A percentile compares a stretch with the other conserved stretches of the same genome.
Evolutionary conservation across 495 filamentous ascomycete genomes (phyloP).

Genomic region (Hyaloscypha variabilis): DNA sequence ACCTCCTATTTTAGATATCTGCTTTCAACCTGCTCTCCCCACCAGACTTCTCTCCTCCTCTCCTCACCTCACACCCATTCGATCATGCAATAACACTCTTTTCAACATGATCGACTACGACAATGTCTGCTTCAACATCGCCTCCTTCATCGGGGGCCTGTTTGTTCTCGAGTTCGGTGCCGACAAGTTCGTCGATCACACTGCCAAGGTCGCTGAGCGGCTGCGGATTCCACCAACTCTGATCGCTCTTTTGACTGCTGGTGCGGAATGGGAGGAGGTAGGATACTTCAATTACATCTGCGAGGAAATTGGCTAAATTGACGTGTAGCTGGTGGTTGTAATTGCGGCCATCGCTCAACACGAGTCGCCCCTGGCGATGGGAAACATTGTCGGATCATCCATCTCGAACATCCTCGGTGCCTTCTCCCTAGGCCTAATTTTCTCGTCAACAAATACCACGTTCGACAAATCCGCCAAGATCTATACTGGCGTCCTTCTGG

Average conservation of each 20-base stretch:
- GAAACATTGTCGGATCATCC: conserved; percentile 55
- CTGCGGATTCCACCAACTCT: conserved; percentile 49
- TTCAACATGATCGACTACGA: conserved; percentile 29
- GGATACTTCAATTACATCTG: not conserved
- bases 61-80: not conserved
- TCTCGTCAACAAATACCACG: conserved; percentile 31
- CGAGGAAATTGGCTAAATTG: conserved; percentile 2
- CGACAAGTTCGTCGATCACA: conserved; percentile 56
- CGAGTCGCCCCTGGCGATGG: conserved; percentile 50
- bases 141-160: conserved; percentile 39
- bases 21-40: not conserved
- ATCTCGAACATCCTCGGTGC: conserved; percentile 59
- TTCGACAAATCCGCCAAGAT: conserved; percentile 51
- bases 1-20: not conserved
- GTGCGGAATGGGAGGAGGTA: conserved; percentile 61
- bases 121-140: conserved; percentile 38
- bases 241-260: conserved; percentile 55
- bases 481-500: conserved; percentile 43
- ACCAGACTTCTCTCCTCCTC: conserved; percentile 2
- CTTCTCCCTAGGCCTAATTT: conserved; percentile 55
- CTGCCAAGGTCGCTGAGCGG: conserved; percentile 49
- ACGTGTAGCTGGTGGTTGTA: conserved; percentile 52
- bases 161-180: conserved; percentile 49
- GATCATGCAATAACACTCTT: not conserved
- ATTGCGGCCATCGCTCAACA: conserved; percentile 46